Evolutionary conservation across 129 eudicot species (phyloP).

Genomic region (Flaveria trinervia): DNA sequence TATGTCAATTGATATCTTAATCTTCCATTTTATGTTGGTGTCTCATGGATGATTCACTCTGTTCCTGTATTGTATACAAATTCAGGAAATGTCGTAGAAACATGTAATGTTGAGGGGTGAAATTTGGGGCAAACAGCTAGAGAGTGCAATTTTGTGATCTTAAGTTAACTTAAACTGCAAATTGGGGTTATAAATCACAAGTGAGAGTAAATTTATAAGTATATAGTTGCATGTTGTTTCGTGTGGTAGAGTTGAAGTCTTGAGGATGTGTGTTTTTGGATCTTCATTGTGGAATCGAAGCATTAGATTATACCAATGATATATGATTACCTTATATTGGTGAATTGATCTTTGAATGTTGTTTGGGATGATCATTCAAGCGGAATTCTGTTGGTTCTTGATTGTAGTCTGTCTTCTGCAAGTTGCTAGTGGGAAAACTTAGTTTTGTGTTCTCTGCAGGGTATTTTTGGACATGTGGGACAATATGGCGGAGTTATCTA

Average conservation of each 20-base stretch:
- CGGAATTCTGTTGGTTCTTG: not conserved
- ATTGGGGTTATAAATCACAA: not conserved
- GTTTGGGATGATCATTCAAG: not conserved
- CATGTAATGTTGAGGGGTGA: not conserved
- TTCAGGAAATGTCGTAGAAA: not conserved
- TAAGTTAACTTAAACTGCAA: not conserved
- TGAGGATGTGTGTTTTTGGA: too few relatives aligned
- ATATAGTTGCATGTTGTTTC: too few relatives aligned
- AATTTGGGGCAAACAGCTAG: not conserved
- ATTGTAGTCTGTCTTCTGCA: not conserved
- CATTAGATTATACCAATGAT: not conserved
- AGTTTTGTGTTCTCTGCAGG: constrained; percentile 43
- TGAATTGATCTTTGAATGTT: not conserved
- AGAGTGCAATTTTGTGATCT: not conserved
- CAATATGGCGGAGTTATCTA: constrained; percentile 59
- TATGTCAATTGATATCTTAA: not conserved
- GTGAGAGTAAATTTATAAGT: too few relatives aligned
- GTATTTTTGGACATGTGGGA: constrained; percentile 61
- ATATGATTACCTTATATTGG: not conserved
- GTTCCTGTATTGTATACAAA: not conserved
- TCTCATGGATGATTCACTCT: not conserved
- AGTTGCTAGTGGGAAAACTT: constrained; percentile 21
- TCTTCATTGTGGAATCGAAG: not conserved
- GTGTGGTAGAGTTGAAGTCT: too few relatives aligned
- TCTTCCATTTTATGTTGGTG: not conserved